Percentiles rank a stretch among this genome's conserved stretches.
These are phyloP conservation scores for Termitomyces sp. DNA, from an alignment of 768 basidiomycete genomes.

Conservation along the genomic window DNA sequence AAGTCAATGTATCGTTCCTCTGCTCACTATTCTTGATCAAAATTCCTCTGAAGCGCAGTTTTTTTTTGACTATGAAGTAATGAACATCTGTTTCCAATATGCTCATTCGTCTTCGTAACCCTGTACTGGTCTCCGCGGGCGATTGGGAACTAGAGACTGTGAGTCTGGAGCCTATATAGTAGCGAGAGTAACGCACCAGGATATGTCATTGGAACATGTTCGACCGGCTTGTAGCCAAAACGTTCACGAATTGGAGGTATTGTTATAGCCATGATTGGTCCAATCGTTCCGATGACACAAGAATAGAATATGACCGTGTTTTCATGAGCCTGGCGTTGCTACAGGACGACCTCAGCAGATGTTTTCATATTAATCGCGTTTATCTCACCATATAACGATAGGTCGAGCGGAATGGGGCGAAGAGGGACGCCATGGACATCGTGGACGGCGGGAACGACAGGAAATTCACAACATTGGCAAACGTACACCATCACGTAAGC, in stretches of 20 bases:
- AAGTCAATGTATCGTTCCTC: background rate
- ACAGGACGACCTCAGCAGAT: slow-evolving; percentile 14
- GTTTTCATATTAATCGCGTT: background rate
- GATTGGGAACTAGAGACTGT: slow-evolving; percentile 54
- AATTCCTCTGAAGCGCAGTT: background rate
- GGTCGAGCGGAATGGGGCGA: slow-evolving; percentile 44
- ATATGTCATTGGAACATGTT: slow-evolving; percentile 72
- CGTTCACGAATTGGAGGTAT: slow-evolving; percentile 77
- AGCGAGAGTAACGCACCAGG: slow-evolving; percentile 51
- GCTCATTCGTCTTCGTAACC: slow-evolving; percentile 68
- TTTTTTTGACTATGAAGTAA: background rate
- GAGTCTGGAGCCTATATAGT: background rate
- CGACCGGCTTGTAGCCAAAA: slow-evolving; percentile 69
- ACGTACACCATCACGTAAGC: slow-evolving; percentile 19
- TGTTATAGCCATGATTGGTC: slow-evolving; percentile 67
- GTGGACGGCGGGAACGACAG: slow-evolving; percentile 2
- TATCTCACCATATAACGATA: slow-evolving; percentile 46
- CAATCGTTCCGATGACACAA: slow-evolving; percentile 65
- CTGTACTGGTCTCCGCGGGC: slow-evolving; percentile 60
- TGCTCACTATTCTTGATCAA: background rate
- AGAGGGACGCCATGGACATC: slow-evolving; percentile 36
- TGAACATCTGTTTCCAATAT: background rate
- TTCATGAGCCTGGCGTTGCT: slow-evolving; percentile 93
- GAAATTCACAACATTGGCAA: slow-evolving; percentile 11
- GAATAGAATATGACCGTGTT: slow-evolving; percentile 90